phyloP scores from a whole-genome alignment of 441 rosid genomes.

The Erodium moschatum region DNA sequence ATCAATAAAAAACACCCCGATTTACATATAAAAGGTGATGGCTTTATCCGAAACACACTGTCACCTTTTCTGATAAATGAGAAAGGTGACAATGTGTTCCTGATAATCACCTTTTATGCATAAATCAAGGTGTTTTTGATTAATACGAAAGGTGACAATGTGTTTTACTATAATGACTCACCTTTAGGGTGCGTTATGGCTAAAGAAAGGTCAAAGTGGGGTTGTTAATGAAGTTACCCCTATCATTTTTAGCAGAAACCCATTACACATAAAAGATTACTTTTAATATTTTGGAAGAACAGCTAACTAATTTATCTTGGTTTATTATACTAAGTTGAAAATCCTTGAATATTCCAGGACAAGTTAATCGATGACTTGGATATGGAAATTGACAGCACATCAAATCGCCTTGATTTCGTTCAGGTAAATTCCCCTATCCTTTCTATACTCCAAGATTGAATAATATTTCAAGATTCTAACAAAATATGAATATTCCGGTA shows the following conservation, averaged over 20 bases:
- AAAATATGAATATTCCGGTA: neutral
- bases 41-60: too few relatives aligned
- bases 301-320: neutral
- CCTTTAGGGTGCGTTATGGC: too few relatives aligned
- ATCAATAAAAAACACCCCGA: too few relatives aligned
- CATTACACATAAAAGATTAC: neutral
- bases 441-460: neutral
- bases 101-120: too few relatives aligned
- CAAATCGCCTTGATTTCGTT: constrained; percentile 91
- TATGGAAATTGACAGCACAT: constrained; percentile 82
- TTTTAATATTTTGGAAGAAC: neutral
- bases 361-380: constrained; percentile 73
- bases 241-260: neutral
- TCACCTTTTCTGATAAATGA: too few relatives aligned
- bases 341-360: constrained; percentile 45
- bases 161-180: too few relatives aligned
- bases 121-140: too few relatives aligned
- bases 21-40: too few relatives aligned
- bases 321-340: constrained; percentile 15
- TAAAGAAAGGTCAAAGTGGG: too few relatives aligned
- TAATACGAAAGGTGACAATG: too few relatives aligned
- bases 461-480: neutral
- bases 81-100: too few relatives aligned
- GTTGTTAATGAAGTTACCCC: too few relatives aligned
- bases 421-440: constrained; percentile 44